These are phyloP conservation scores for Ganoderma sp. DNA, from an alignment of 1,284 basidiomycete species.

Conservation along the genomic window DNA sequence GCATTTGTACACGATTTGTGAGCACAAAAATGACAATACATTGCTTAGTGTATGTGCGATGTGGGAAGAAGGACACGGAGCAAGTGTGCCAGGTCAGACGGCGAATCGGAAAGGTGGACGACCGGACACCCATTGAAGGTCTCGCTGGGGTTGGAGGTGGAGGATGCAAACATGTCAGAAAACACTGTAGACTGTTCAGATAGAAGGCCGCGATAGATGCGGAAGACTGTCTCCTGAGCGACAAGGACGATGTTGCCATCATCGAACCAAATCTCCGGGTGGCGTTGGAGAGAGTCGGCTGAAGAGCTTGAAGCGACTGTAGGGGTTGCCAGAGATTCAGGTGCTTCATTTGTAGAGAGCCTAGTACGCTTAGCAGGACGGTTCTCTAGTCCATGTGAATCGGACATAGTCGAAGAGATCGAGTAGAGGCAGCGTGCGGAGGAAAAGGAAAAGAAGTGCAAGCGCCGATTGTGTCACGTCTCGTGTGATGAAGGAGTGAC, in stretches of 20 bases:
- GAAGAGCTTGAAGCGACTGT: neutral
- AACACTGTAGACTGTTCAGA: slow-evolving; percentile 30
- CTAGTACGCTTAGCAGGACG: neutral
- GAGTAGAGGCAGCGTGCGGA: too few relatives aligned
- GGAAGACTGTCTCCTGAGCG: slow-evolving; percentile 20
- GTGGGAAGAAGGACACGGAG: slow-evolving; percentile 7
- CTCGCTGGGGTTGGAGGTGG: slow-evolving; percentile 20
- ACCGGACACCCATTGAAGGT: slow-evolving; percentile 23
- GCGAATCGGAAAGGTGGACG: slow-evolving; percentile 25
- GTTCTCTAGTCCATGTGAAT: neutral
- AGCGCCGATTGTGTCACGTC: too few relatives aligned
- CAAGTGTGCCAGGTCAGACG: slow-evolving; percentile 18
- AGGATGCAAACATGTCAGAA: slow-evolving; percentile 27
- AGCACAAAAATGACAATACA: too few relatives aligned
- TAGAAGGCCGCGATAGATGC: slow-evolving; percentile 29
- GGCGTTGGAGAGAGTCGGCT: neutral
- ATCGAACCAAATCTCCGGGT: slow-evolving; percentile 21
- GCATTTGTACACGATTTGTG: too few relatives aligned
- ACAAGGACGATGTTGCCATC: slow-evolving; percentile 34
- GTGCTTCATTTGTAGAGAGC: neutral
- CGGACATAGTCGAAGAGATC: neutral
- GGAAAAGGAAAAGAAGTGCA: too few relatives aligned
- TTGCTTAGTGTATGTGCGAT: neutral
- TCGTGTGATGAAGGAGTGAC: too few relatives aligned
- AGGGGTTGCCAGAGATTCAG: neutral